Evolutionary conservation across 225 moss, liverwort and hornwort species (phyloP).

Genomic region (Straminergon stramineum): DNA sequence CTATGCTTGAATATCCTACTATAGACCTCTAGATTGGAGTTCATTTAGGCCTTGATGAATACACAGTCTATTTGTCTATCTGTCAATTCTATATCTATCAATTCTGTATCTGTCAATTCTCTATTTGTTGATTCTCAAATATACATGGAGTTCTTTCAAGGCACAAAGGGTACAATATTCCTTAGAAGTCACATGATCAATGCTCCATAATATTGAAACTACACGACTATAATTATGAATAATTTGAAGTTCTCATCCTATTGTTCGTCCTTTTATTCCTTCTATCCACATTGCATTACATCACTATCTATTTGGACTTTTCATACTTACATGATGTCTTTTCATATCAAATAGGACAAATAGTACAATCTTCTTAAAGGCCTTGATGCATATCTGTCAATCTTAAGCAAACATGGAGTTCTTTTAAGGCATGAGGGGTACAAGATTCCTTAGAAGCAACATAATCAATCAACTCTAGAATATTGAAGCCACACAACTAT

Average conservation of each 20-base stretch:
- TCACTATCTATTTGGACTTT: accelerated
- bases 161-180: too few species aligned
- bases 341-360: neutral
- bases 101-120: neutral
- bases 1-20: neutral
- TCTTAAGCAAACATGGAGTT: neutral
- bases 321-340: neutral
- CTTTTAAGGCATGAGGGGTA: neutral
- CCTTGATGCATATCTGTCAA: neutral
- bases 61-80: accelerated
- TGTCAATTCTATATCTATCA: neutral
- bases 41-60: too few species aligned
- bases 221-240: too few species aligned
- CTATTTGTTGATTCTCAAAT: too few species aligned
- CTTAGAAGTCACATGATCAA: too few species aligned
- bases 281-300: neutral
- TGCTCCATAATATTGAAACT: neutral
- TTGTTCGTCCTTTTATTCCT: neutral
- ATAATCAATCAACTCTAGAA: neutral
- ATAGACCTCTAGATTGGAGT: neutral
- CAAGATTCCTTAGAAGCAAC: neutral
- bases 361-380: too few species aligned
- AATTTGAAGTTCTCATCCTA: neutral
- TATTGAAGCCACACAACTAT: neutral
- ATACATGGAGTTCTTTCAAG: too few species aligned